These are phyloP conservation scores for Lonicera japonica DNA, from an alignment of 129 eudicot genomes.

Conservation along the genomic window DNA sequence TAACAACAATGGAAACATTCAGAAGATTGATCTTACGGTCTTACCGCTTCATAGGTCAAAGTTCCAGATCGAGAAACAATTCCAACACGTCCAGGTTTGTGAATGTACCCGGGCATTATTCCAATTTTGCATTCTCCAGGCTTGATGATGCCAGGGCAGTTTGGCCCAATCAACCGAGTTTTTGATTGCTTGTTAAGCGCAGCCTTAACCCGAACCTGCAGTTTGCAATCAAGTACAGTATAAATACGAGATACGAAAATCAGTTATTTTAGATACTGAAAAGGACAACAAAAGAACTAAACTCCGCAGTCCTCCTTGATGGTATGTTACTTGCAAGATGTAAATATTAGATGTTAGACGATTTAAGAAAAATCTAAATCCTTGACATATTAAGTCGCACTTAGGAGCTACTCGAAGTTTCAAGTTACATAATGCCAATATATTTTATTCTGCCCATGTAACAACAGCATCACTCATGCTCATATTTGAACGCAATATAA, in stretches of 20 bases:
- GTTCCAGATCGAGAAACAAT: slow-evolving; percentile 98
- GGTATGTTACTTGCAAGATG: not conserved
- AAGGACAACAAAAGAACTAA: not conserved
- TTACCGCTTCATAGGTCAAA: slow-evolving; percentile 97
- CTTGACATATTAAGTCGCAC: not conserved
- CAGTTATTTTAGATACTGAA: not conserved
- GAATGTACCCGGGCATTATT: slow-evolving; percentile 98
- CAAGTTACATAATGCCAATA: not conserved
- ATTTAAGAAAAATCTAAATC: too few relatives aligned
- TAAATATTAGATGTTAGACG: too few relatives aligned
- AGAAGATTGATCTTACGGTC: slow-evolving; percentile 37
- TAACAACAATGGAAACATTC: not conserved
- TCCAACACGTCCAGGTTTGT: slow-evolving; percentile 98
- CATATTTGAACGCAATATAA: too few relatives aligned
- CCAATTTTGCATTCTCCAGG: slow-evolving; percentile 99
- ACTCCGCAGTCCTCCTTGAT: not conserved
- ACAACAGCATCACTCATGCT: too few relatives aligned
- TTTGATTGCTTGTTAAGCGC: slow-evolving; percentile 84
- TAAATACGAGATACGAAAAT: not conserved
- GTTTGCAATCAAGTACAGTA: not conserved
- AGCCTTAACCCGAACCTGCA: slow-evolving; percentile 93
- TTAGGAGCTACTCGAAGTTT: not conserved
- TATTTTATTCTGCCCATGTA: not conserved
- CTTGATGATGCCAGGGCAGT: slow-evolving; percentile 97
- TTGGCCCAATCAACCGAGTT: slow-evolving; percentile 94